These are phyloP conservation scores for Geranomyces variabilis DNA, from an alignment of 192 early-diverging fungal species.

Conservation along the genomic window DNA sequence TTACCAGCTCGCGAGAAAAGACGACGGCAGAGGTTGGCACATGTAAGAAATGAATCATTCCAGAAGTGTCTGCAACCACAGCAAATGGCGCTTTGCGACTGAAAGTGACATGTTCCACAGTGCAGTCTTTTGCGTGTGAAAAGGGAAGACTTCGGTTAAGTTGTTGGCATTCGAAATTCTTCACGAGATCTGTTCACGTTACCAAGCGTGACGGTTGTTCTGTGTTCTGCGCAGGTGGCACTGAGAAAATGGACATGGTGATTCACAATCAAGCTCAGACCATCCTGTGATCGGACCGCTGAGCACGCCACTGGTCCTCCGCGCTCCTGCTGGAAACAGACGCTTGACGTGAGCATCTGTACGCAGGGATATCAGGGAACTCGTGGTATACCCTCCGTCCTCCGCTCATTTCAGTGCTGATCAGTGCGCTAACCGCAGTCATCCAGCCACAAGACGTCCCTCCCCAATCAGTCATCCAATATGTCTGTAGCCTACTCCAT, in stretches of 20 bases:
- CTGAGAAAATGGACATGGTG: slow-evolving; percentile 16
- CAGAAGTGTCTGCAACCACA: slow-evolving; percentile 38
- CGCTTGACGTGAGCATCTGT: background rate
- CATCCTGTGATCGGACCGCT: background rate
- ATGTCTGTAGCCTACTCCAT: too few species aligned
- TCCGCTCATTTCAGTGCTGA: too few species aligned
- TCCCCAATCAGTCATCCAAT: too few species aligned
- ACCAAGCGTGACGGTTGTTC: slow-evolving; percentile 20
- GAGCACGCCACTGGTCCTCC: slow-evolving; percentile 4
- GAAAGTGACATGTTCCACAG: slow-evolving; percentile 28
- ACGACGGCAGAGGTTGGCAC: slow-evolving; percentile 21
- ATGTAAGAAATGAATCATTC: slow-evolving; percentile 44
- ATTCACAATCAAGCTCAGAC: slow-evolving; percentile 11
- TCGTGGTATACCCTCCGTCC: background rate
- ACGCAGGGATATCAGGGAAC: background rate
- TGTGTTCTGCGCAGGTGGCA: slow-evolving; percentile 18
- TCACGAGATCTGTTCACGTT: too few species aligned
- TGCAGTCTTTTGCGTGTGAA: background rate
- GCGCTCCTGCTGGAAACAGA: background rate
- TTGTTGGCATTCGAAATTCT: too few species aligned
- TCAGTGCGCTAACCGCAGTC: too few species aligned
- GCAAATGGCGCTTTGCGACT: slow-evolving; percentile 30
- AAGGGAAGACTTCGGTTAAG: background rate
- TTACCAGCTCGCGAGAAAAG: slow-evolving; percentile 25
- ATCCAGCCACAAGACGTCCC: too few species aligned